Base-by-base conservation (phyloP, 2,329 filamentous ascomycete genomes). In the Fusarium circinatum region DNA sequence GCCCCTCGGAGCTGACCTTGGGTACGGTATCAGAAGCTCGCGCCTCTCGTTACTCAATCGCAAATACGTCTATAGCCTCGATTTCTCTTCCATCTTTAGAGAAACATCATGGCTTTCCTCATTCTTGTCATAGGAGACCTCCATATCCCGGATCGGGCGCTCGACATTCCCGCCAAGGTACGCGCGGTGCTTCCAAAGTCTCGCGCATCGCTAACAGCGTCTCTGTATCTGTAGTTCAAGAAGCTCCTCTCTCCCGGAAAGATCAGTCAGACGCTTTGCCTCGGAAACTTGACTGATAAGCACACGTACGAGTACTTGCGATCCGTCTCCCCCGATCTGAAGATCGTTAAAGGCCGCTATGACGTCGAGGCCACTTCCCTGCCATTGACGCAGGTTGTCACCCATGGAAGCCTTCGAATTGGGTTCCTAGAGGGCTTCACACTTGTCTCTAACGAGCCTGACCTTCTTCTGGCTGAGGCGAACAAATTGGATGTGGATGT, bases 101-200 rank as follows among this genome's bases (percentile, higher is more conserved):
- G 76, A 74, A 66, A 73, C 71, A 92, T 90, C 87, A 94, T 96
- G 86, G 94, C 94, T 74, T 94, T 96, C 84, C 89, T 98, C 76
- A 95, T 97, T 81, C 90, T 98, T 81, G 94, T 96, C 80, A 94
- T 98, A 78, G 94, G 94, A 82, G 95, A 98, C 86, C 90, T 98
- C 62, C 95, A 97, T 86, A 97, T 98, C 84, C 95, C 95, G 78
- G 95, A 98, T 84, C 89, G 95, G 82, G 95, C 94, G 78, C 91
- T 96, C 74, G 95, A 97, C 83, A 95, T 98, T 79, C 95, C 95
- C 68, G 88, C 92, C 83, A 97, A 97, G 91, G 94, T 95, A 87
- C 62, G 44, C 61, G 51, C 52, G 62, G 63, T 63, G 47, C 61
- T 69, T 32, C 54, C 47, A 57, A 62, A 61, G 55, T 58, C 70